Percentiles rank a stretch among this genome's conserved stretches.
phyloP scores from a whole-genome alignment of 495 filamentous ascomycete species.

The Pyrenopolyporus hunteri region DNA sequence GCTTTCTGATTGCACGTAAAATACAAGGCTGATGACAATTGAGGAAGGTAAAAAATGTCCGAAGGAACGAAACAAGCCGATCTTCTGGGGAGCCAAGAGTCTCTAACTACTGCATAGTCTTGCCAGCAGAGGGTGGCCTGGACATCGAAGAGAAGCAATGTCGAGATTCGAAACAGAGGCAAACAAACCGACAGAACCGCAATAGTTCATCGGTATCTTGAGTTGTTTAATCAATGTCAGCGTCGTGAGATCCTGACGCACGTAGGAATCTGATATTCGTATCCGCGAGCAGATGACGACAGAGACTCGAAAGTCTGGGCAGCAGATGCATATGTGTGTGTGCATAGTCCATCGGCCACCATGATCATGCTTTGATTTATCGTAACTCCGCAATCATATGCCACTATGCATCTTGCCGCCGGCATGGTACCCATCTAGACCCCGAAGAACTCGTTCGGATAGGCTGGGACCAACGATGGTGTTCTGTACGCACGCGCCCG shows the following conservation, averaged over 20 bases:
- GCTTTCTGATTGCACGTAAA: conserved; percentile 20
- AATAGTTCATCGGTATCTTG: conserved; percentile 4
- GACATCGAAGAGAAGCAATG: conserved; percentile 29
- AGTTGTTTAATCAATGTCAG: conserved; percentile 3
- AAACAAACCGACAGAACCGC: conserved; percentile 20
- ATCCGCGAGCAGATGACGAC: conserved; percentile 1
- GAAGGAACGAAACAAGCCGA: conserved; percentile 36
- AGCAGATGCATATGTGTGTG: background rate
- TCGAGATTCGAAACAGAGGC: conserved; percentile 34
- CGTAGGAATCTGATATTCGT: background rate
- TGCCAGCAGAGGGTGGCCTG: conserved; percentile 24
- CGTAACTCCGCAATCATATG: conserved; percentile 14
- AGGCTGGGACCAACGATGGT: conserved; percentile 19
- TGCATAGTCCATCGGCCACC: conserved; percentile 6
- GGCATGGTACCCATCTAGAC: conserved; percentile 14
- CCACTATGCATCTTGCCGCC: conserved; percentile 30
- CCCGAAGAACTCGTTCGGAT: conserved; percentile 14
- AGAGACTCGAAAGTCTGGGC: background rate
- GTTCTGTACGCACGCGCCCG: conserved; percentile 37
- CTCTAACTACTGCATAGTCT: conserved; percentile 13
- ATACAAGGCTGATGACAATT: conserved; percentile 33
- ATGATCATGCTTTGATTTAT: conserved; percentile 14
- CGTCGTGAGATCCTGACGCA: conserved; percentile 1
- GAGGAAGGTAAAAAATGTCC: conserved; percentile 39
- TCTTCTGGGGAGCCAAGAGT: conserved; percentile 37